Percentiles rank a stretch among this genome's conserved stretches.
Conservation (phyloP, 371 early-diverging fungal genomes). For the Blakeslea trispora region DNA sequence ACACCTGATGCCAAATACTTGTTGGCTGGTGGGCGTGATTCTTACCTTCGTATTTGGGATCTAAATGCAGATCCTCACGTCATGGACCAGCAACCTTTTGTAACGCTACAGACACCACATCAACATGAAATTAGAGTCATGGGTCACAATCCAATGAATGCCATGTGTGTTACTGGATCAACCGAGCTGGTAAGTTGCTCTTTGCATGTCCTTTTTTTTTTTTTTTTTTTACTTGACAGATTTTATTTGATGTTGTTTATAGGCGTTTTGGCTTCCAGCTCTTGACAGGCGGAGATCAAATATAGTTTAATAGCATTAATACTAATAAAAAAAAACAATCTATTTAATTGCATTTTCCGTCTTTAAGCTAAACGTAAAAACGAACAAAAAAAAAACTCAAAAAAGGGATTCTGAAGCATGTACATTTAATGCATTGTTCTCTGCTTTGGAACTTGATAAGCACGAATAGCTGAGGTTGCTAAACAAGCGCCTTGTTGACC, state of each 20-base stretch:
- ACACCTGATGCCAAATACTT: slow-evolving; percentile 81
- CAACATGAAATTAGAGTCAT: slow-evolving; percentile 52
- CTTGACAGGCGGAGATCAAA: neutral
- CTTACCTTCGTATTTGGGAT: slow-evolving; percentile 70
- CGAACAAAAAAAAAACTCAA: too few relatives aligned
- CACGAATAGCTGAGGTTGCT: too few relatives aligned
- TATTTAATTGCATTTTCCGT: neutral
- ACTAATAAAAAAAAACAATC: neutral
- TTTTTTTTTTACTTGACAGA: too few relatives aligned
- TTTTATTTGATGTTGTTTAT: neutral
- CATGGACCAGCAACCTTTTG: slow-evolving; percentile 21
- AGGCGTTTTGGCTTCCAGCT: slow-evolving; percentile 45
- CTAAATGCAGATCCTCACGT: slow-evolving; percentile 32
- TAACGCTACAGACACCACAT: slow-evolving; percentile 40
- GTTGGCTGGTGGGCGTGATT: slow-evolving; percentile 71
- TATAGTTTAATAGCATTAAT: too few relatives aligned
- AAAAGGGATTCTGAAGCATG: too few relatives aligned
- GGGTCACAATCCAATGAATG: slow-evolving; percentile 69
- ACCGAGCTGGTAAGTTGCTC: slow-evolving; percentile 1
- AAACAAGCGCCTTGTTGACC: too few relatives aligned
- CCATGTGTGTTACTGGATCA: slow-evolving; percentile 66
- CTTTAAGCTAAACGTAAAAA: neutral
- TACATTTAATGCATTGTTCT: too few relatives aligned
- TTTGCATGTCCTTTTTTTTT: too few relatives aligned
- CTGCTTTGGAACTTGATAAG: too few relatives aligned